Evolutionary conservation across 2,329 filamentous ascomycete genomes (phyloP).

Genomic region (Penicillium sp.): DNA sequence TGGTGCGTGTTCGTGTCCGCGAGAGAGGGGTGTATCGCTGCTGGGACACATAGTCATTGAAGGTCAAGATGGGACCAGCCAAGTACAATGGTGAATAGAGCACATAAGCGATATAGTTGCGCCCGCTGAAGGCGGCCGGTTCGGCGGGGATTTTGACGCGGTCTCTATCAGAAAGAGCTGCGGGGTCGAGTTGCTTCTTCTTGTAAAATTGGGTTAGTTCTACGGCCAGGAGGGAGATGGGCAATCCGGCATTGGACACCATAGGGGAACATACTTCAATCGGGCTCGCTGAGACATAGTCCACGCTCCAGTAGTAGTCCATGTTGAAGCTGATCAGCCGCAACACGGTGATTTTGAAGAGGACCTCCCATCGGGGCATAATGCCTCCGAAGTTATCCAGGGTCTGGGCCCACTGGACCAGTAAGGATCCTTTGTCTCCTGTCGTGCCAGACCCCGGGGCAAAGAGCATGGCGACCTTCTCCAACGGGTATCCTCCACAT

Average conservation of each 20-base stretch:
- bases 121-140: constrained; percentile 69
- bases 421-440: constrained; percentile 40
- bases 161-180: constrained; percentile 84
- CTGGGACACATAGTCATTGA: constrained; percentile 97
- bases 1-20: constrained; percentile 68
- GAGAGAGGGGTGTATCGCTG: constrained; percentile 70
- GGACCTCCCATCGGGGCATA: constrained; percentile 90
- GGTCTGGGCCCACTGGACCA: constrained; percentile 65
- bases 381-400: constrained; percentile 80
- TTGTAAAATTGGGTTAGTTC: constrained; percentile 52
- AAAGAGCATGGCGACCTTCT: constrained; percentile 59
- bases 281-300: constrained; percentile 62
- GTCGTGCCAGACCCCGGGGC: constrained; percentile 30
- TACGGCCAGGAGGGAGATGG: neutral
- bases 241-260: neutral
- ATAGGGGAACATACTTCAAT: constrained; percentile 69
- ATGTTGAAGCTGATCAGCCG: constrained; percentile 95
- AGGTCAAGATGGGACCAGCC: constrained; percentile 89
- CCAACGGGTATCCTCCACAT: constrained; percentile 72
- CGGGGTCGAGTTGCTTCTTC: constrained; percentile 98
- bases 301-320: constrained; percentile 91
- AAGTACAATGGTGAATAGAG: constrained; percentile 94
- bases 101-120: constrained; percentile 85
- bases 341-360: constrained; percentile 94
- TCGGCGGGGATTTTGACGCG: constrained; percentile 76